Evolutionary conservation across 768 basidiomycete genomes (phyloP).

Genomic region (Hygrophorus pudorinus): DNA sequence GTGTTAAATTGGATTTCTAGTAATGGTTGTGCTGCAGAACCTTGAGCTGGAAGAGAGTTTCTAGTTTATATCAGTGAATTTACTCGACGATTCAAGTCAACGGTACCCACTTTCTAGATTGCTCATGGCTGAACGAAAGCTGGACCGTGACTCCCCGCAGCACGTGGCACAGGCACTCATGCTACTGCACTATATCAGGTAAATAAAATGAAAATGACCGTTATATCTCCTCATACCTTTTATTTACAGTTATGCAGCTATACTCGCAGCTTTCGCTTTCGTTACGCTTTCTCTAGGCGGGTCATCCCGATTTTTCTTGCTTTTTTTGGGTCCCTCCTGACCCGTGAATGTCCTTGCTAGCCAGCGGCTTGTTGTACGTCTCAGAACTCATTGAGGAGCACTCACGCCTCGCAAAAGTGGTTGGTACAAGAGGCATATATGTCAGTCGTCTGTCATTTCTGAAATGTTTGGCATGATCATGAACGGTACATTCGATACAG

Average conservation of each 20-base stretch:
- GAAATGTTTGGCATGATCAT: constrained; percentile 7
- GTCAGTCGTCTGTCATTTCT: constrained; percentile 35
- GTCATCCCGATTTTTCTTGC: constrained; percentile 13
- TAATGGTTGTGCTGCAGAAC: constrained; percentile 26
- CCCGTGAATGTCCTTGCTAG: constrained; percentile 27
- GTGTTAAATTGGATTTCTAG: constrained; percentile 8
- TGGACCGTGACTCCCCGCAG: constrained; percentile 2
- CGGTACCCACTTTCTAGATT: constrained; percentile 76
- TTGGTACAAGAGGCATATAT: constrained; percentile 83
- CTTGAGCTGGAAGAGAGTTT: constrained; percentile 98
- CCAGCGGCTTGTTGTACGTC: constrained; percentile 87
- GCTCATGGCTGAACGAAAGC: constrained; percentile 39
- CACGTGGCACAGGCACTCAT: neutral
- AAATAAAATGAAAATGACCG: constrained; percentile 5
- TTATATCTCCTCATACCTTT: constrained; percentile 6
- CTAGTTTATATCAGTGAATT: constrained; percentile 37
- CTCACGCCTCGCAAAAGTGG: constrained; percentile 64
- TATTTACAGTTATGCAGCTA: constrained; percentile 58
- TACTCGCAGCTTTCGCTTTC: constrained; percentile 72
- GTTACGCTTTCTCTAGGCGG: constrained; percentile 85
- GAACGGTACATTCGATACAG: constrained; percentile 36
- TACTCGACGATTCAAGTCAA: neutral
- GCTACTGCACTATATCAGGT: constrained; percentile 57
- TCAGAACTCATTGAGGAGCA: constrained; percentile 96
- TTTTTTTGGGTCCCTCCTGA: neutral